Evolutionary conservation across 768 basidiomycete genomes (phyloP).

Genomic region (Tremella fuciformis): DNA sequence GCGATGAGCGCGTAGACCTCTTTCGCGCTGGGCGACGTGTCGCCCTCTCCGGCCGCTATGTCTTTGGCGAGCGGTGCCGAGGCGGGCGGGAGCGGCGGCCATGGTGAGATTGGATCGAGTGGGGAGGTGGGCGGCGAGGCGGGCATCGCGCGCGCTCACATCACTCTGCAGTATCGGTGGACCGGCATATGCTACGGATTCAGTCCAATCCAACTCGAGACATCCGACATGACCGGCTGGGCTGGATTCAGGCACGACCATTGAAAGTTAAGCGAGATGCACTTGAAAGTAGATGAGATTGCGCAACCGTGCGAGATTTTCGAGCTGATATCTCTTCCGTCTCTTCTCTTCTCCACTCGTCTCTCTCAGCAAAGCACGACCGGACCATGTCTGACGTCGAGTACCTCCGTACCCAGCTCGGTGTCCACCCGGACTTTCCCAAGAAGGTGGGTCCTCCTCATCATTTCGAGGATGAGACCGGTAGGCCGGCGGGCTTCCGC

Average conservation of each 20-base stretch:
- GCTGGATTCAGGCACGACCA: too few relatives aligned
- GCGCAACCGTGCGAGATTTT: too few relatives aligned
- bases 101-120: conserved; percentile 47
- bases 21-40: conserved; percentile 34
- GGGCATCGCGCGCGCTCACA: neutral
- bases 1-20: conserved; percentile 49
- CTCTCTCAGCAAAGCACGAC: neutral
- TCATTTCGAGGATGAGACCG: too few relatives aligned
- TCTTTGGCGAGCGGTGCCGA: neutral
- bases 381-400: conserved; percentile 63
- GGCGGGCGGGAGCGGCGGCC: conserved; percentile 34
- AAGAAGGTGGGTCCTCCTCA: conserved; percentile 74
- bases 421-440: conserved; percentile 66
- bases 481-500: too few relatives aligned
- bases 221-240: too few relatives aligned
- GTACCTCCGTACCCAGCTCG: conserved; percentile 56
- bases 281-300: too few relatives aligned
- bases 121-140: conserved; percentile 27
- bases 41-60: neutral
- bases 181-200: too few relatives aligned
- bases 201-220: too few relatives aligned
- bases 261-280: too few relatives aligned
- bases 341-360: neutral
- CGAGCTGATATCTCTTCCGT: neutral
- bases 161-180: too few relatives aligned